A percentile compares a stretch with the other conserved stretches of the same genome.
phyloP scores from a whole-genome alignment of 768 basidiomycete genomes.

The Nidula microcarpa region DNA sequence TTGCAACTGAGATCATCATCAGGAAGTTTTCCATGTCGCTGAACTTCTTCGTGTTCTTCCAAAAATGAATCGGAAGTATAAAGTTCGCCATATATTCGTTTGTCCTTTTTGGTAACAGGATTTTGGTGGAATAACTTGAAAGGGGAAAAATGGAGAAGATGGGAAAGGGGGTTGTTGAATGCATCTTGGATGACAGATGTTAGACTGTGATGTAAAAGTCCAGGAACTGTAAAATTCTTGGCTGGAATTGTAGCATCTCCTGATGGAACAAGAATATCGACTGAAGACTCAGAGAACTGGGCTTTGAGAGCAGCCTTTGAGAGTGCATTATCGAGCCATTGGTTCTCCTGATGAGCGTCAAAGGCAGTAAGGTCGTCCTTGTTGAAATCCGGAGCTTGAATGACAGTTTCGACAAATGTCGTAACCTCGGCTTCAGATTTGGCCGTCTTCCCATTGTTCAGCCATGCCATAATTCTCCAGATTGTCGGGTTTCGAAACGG shows the following conservation, averaged over 20 bases:
- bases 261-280: slow-evolving; percentile 22
- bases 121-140: slow-evolving; percentile 17
- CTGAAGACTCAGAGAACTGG: slow-evolving; percentile 4
- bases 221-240: slow-evolving; percentile 15
- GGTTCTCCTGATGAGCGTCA: slow-evolving; percentile 5
- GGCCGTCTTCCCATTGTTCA: too few relatives aligned
- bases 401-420: too few relatives aligned
- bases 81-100: slow-evolving; percentile 16
- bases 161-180: slow-evolving; percentile 12
- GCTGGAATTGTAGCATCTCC: slow-evolving; percentile 9
- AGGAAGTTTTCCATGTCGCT: slow-evolving; percentile 3
- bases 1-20: slow-evolving; percentile 5
- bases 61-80: slow-evolving; percentile 20
- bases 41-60: slow-evolving; percentile 10
- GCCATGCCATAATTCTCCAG: too few relatives aligned
- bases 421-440: too few relatives aligned
- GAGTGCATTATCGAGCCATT: slow-evolving; percentile 6
- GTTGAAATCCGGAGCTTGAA: slow-evolving; percentile 10
- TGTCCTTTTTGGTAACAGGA: slow-evolving; percentile 7
- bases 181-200: slow-evolving; percentile 19
- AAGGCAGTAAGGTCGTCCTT: slow-evolving; percentile 2
- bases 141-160: slow-evolving; percentile 21
- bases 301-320: neutral
- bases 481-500: too few relatives aligned
- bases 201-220: slow-evolving; percentile 15